Conservation (phyloP, 2,329 filamentous ascomycete genomes). For the Alternaria viburni region DNA sequence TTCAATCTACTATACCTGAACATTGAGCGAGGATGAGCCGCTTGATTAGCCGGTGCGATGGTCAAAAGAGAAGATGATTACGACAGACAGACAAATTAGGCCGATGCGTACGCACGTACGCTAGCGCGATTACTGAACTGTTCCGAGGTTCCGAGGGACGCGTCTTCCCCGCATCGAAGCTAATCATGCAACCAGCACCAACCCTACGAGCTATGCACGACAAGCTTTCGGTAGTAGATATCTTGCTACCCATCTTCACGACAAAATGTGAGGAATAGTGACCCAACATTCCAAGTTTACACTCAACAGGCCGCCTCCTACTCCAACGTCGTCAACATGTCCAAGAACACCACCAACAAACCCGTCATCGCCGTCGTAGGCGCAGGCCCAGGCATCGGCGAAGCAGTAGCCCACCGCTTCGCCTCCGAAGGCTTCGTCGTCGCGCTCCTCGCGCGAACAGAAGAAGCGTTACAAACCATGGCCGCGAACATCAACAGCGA, state of each 20-base stretch:
- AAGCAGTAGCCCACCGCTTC: constrained; percentile 31
- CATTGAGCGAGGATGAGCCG: too few species aligned
- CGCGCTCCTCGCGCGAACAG: constrained; percentile 28
- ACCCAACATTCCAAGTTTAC: accelerated
- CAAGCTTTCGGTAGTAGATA: background rate
- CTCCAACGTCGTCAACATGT: background rate
- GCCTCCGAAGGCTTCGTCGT: constrained; percentile 25
- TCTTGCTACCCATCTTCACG: too few species aligned
- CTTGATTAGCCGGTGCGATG: too few species aligned
- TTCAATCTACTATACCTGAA: too few species aligned
- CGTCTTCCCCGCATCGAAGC: background rate
- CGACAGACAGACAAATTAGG: background rate
- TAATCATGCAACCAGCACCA: background rate
- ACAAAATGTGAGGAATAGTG: background rate
- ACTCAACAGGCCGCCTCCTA: background rate
- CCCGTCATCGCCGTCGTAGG: constrained; percentile 29
- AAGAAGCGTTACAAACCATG: constrained; percentile 27
- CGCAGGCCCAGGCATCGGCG: constrained; percentile 30
- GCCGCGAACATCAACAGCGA: constrained; percentile 21
- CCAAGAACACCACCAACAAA: constrained; percentile 16
- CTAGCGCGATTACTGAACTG: background rate
- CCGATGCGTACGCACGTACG: background rate
- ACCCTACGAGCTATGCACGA: background rate
- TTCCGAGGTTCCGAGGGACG: background rate
- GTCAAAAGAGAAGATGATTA: too few species aligned